Evolutionary conservation across 257 asterid genomes (phyloP).

Genomic region (Solanum arcanum): DNA sequence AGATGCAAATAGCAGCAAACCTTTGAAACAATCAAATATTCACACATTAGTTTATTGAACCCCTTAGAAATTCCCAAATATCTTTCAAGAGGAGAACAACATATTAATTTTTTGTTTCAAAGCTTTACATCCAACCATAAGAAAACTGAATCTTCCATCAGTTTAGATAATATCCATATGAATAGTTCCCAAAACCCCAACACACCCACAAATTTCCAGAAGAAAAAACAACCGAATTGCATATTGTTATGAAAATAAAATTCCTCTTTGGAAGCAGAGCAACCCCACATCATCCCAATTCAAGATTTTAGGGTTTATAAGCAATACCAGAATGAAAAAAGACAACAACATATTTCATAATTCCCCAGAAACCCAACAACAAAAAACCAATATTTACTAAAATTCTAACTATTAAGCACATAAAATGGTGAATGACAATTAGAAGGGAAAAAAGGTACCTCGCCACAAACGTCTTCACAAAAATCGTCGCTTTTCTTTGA

Average conservation of each 20-base stretch:
- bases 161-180: not conserved
- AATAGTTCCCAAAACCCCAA: not conserved
- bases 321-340: not conserved
- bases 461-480: constrained; percentile 42
- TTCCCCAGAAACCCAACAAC: not conserved
- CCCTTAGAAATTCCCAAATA: not conserved
- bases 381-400: not conserved
- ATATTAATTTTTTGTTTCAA: not conserved
- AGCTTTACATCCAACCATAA: not conserved
- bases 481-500: constrained; percentile 49
- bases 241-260: not conserved
- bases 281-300: not conserved
- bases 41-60: not conserved
- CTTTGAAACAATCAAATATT: not conserved
- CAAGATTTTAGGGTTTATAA: not conserved
- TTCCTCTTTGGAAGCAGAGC: not conserved
- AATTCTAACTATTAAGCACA: not conserved
- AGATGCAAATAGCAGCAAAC: not conserved
- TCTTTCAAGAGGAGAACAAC: not conserved
- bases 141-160: not conserved
- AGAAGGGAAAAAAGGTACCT: constrained; percentile 25
- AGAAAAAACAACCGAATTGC: not conserved
- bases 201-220: not conserved
- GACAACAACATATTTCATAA: not conserved
- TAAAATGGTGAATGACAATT: not conserved